phyloP scores from a whole-genome alignment of 1,139 yeast genomes.

The Yamadazyma triangularis region DNA sequence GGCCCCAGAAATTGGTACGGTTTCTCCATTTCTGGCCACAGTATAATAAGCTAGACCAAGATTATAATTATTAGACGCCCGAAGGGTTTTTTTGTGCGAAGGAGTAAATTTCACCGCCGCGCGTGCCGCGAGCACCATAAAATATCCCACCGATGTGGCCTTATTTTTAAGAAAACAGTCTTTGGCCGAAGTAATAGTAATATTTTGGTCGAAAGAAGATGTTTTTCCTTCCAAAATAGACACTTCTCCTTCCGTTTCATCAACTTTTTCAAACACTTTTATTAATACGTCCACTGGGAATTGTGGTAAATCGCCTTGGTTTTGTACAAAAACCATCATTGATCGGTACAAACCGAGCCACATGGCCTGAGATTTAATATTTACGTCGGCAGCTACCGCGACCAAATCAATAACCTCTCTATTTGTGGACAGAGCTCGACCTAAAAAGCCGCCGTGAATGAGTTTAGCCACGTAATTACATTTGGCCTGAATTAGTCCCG shows the following conservation, averaged over 20 bases:
- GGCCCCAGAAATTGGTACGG: slow-evolving; percentile 1
- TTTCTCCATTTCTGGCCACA: slow-evolving; percentile 34
- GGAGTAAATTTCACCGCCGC: slow-evolving; percentile 27
- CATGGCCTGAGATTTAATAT: slow-evolving; percentile 38
- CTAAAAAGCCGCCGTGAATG: slow-evolving; percentile 58
- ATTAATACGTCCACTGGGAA: slow-evolving; percentile 42
- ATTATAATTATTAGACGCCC: slow-evolving; percentile 63
- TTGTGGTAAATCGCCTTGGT: slow-evolving; percentile 37
- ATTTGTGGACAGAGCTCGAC: slow-evolving; percentile 44
- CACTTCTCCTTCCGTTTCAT: slow-evolving; percentile 33
- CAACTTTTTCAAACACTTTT: slow-evolving; percentile 22
- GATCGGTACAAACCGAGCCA: slow-evolving; percentile 57
- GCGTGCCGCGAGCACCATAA: slow-evolving; percentile 25
- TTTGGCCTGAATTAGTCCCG: slow-evolving; percentile 55
- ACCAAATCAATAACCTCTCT: slow-evolving; percentile 50
- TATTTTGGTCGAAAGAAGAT: slow-evolving; percentile 9
- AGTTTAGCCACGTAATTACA: slow-evolving; percentile 52
- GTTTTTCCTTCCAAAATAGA: slow-evolving; percentile 7
- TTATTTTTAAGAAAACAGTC: slow-evolving; percentile 2
- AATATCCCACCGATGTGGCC: slow-evolving; percentile 16
- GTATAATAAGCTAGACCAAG: slow-evolving; percentile 63
- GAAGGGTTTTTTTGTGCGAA: slow-evolving; percentile 42
- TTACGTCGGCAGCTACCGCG: slow-evolving; percentile 30
- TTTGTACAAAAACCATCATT: slow-evolving; percentile 38
- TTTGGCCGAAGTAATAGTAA: slow-evolving; percentile 6